These are phyloP conservation scores for Panaeolus papilionaceus DNA, from an alignment of 768 basidiomycete genomes.

Conservation along the genomic window DNA sequence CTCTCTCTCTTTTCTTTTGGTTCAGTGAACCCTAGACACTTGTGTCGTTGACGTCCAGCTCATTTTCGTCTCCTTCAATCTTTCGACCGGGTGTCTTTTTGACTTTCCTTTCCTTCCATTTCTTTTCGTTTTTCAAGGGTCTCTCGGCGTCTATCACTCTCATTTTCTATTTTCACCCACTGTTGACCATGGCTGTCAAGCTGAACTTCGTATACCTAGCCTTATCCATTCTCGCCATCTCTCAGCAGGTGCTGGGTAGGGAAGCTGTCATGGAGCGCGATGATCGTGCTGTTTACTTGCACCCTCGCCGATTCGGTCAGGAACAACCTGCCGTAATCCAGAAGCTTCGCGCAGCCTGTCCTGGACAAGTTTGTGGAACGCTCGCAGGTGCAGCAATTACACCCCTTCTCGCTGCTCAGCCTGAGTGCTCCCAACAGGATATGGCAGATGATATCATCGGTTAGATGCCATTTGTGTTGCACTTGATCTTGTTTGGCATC, in stretches of 20 bases:
- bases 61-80: slow-evolving; percentile 33
- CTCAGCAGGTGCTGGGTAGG: slow-evolving; percentile 42
- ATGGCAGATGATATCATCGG: slow-evolving; percentile 63
- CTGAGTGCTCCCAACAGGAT: slow-evolving; percentile 63
- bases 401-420: slow-evolving; percentile 57
- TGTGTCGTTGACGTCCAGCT: slow-evolving; percentile 54
- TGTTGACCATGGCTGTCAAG: slow-evolving; percentile 38
- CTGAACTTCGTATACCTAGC: slow-evolving; percentile 32
- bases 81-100: slow-evolving; percentile 55
- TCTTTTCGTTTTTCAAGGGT: slow-evolving; percentile 23
- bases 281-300: slow-evolving; percentile 47
- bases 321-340: slow-evolving; percentile 54
- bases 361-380: slow-evolving; percentile 52
- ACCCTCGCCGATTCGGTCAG: slow-evolving; percentile 61
- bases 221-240: slow-evolving; percentile 35
- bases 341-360: slow-evolving; percentile 53
- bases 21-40: slow-evolving; percentile 38
- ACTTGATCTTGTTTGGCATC: background rate
- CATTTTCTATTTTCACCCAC: slow-evolving; percentile 11
- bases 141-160: slow-evolving; percentile 19
- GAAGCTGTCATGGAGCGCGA: slow-evolving; percentile 55
- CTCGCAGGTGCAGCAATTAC: slow-evolving; percentile 56
- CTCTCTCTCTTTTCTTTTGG: slow-evolving; percentile 18
- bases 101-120: slow-evolving; percentile 19
- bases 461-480: slow-evolving; percentile 28